Base-by-base conservation (phyloP, 1,139 yeast genomes). In the Hansenula lynferdii region DNA sequence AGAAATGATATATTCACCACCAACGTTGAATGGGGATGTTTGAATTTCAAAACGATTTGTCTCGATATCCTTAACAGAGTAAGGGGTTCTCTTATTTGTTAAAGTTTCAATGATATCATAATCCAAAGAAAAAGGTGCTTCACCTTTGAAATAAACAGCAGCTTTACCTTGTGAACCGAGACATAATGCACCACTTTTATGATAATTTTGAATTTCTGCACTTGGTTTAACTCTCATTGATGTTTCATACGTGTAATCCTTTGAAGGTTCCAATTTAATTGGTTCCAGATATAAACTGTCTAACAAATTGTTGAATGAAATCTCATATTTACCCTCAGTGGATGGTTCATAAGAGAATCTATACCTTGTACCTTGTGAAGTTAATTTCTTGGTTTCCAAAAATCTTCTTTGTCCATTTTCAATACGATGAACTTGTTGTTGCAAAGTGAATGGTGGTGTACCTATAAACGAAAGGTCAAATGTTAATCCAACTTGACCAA, bases 401-500 rank as follows among this genome's bases (percentile, higher is more conserved):
- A 64, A 53, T 25, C 47, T 56, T 31, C 54, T 54, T 28, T 62
- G 34, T 56, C 55, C 46, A 14, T 45, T 62, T 25, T 68, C 62
- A 17, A 75, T 67, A 40, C 77, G 75, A 53, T 75, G 85, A 8
- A 83, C 79, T 31, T 73, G 70, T 44, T 81, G 80, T 31, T 70
- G 71, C 14, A 89, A 70, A 34, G 70, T 71, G 61, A 84, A 92
- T 4, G 97, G 97, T 1, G 96, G 84, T 21, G 79, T 73, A 14
- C 98, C 98, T 6, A 74, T 64, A 37, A 85, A 70, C 2, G 72
- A 61, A 37, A 83, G 60, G 34, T 77, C 81, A 47, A 90, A 89
- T 34, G 75, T 74, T 42, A 87, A 78, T 0, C 97, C 98, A 9
- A 87, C 80, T 38, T 90, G 86, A 1, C 98, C 98, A 25, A 94